A percentile compares a stretch with the other conserved stretches of the same genome.
phyloP scores from a whole-genome alignment of 257 asterid species.

The Lavandula angustifolia region DNA sequence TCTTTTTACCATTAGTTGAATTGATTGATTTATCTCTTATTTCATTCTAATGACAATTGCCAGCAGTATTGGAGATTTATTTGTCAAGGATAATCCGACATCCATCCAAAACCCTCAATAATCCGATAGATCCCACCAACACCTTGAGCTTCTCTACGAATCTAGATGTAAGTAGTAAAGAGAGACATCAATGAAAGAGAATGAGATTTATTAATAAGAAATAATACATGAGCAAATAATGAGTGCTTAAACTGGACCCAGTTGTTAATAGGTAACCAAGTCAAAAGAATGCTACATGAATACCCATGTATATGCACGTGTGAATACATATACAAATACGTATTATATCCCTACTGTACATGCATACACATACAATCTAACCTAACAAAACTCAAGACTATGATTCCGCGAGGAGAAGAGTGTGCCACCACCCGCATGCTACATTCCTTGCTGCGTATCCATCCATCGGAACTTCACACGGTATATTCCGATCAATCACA shows the following conservation, averaged over 20 bases:
- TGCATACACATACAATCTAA: constrained; percentile 41
- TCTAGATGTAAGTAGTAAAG: too few species aligned
- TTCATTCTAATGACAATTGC: too few species aligned
- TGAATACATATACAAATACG: background rate
- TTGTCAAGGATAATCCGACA: too few species aligned
- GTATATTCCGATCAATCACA: constrained; percentile 82
- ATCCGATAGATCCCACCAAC: too few species aligned
- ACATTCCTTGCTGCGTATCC: constrained; percentile 59
- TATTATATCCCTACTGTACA: constrained; percentile 31
- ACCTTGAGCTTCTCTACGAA: too few species aligned
- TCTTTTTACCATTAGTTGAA: too few species aligned
- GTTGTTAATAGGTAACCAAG: constrained; percentile 32
- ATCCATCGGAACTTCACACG: constrained; percentile 59
- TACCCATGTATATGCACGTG: background rate
- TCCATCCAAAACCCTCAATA: too few species aligned
- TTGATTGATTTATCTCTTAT: too few species aligned
- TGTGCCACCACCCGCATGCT: constrained; percentile 99
- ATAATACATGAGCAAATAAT: too few species aligned
- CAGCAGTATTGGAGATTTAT: too few species aligned
- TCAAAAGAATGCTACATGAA: constrained; percentile 36
- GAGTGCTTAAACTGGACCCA: constrained; percentile 37
- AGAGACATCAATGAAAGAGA: too few species aligned
- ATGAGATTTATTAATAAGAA: background rate
- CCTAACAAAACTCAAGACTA: constrained; percentile 79
- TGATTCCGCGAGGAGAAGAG: constrained; percentile 75